A percentile compares a stretch with the other conserved stretches of the same genome.
These are phyloP conservation scores for Hydrangea macrophylla DNA, from an alignment of 148 eudicot genomes.

Conservation along the genomic window DNA sequence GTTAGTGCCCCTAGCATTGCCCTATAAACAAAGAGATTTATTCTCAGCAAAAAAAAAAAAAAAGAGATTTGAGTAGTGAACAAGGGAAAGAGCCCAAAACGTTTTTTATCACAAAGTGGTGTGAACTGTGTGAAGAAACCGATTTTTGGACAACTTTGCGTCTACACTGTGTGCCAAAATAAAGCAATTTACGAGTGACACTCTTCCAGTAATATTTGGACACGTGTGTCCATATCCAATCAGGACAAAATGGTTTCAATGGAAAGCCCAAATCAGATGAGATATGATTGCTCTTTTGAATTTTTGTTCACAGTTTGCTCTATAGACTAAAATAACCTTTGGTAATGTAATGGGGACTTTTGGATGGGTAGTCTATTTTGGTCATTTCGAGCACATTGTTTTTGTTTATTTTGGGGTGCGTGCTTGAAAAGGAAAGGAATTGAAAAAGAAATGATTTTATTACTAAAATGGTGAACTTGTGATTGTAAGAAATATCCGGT, in stretches of 20 bases:
- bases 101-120: background rate
- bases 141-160: background rate
- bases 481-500: background rate
- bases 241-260: no score
- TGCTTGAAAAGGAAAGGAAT: constrained; percentile 13
- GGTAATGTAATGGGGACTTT: background rate
- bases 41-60: no score
- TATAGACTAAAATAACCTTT: background rate
- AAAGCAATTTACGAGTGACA: no score
- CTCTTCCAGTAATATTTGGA: background rate
- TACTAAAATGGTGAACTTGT: background rate
- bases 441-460: background rate
- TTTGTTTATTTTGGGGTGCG: constrained; percentile 5
- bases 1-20: no score
- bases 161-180: background rate
- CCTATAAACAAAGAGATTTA: no score
- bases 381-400: background rate
- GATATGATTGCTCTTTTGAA: background rate
- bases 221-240: background rate
- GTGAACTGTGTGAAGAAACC: background rate
- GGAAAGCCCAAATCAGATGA: background rate
- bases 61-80: background rate
- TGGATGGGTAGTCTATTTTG: background rate
- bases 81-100: background rate
- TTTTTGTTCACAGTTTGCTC: background rate